A percentile compares a stretch with the other conserved stretches of the same genome.
Conservation (phyloP, 352 stramenopile species). For the Phytophthora pseudosyringae region DNA sequence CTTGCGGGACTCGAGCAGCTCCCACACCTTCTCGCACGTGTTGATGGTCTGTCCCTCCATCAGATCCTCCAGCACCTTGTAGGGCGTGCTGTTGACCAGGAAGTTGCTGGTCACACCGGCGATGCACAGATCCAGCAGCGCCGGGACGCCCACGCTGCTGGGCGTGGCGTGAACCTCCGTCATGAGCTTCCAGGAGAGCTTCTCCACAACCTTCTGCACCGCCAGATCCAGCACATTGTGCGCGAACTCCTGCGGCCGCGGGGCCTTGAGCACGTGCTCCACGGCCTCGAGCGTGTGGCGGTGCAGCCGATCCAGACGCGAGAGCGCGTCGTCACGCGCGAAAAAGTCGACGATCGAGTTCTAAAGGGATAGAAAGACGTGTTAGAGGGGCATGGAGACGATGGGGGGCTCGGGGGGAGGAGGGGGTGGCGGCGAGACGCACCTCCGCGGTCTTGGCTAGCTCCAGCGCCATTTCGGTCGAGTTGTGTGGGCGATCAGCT, state of each 20-base stretch:
- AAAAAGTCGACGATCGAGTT: slow-evolving; percentile 68
- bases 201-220: slow-evolving; percentile 82
- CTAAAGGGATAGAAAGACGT: slow-evolving; percentile 29
- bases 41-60: slow-evolving; percentile 89
- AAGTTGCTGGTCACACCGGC: slow-evolving; percentile 69
- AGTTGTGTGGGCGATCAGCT: background rate
- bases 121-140: slow-evolving; percentile 85
- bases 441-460: slow-evolving; percentile 73
- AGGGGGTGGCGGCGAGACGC: slow-evolving; percentile 5
- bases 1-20: slow-evolving; percentile 81
- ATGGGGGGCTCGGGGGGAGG: background rate
- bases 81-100: slow-evolving; percentile 75
- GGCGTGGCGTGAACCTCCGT: slow-evolving; percentile 60
- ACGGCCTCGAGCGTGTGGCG: slow-evolving; percentile 39
- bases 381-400: slow-evolving; percentile 11
- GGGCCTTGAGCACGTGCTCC: slow-evolving; percentile 39
- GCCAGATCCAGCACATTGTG: slow-evolving; percentile 79
- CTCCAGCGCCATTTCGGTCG: slow-evolving; percentile 59
- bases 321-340: slow-evolving; percentile 56
- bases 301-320: slow-evolving; percentile 57
- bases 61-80: slow-evolving; percentile 87
- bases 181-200: slow-evolving; percentile 81
- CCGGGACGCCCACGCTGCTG: slow-evolving; percentile 63
- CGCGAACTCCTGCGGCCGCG: slow-evolving; percentile 48
- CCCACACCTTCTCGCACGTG: slow-evolving; percentile 88